Evolutionary conservation across 2,329 filamentous ascomycete species (phyloP).

Genomic region (Alternaria triticina): DNA sequence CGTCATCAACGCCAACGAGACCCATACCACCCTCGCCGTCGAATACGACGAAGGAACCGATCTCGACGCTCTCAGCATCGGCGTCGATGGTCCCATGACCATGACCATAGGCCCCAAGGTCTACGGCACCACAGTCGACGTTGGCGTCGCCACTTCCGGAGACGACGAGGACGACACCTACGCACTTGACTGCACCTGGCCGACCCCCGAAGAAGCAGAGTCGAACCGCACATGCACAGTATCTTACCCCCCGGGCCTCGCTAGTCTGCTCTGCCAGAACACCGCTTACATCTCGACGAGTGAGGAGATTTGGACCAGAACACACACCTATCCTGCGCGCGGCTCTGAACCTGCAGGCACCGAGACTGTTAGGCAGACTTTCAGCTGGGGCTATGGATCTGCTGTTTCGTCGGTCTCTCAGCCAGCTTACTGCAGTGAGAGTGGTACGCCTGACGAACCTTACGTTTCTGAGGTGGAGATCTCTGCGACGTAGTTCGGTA

Average conservation of each 20-base stretch:
- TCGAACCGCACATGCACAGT: not conserved
- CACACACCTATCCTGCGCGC: not conserved
- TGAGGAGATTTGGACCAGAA: fast-evolving
- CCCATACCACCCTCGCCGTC: not conserved
- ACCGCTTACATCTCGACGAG: fast-evolving
- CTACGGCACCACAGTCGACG: not conserved
- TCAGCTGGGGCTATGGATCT: not conserved
- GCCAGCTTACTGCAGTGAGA: not conserved
- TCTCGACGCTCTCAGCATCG: not conserved
- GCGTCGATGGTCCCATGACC: not conserved
- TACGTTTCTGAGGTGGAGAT: not conserved
- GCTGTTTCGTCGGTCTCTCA: fast-evolving
- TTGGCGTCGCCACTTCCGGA: not conserved
- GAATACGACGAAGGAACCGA: not conserved
- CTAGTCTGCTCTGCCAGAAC: not conserved
- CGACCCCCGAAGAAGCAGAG: not conserved
- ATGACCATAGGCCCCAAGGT: not conserved
- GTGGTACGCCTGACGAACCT: not conserved
- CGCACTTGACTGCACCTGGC: not conserved
- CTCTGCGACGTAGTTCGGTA: not conserved
- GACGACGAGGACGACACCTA: not conserved
- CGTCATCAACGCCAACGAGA: not conserved
- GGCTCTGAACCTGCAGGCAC: not conserved
- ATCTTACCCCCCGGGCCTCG: not conserved
- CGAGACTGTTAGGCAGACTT: not conserved